Evolutionary conservation across 176 grass and related monocot genomes (phyloP).

Genomic region (Tuctoria greenei): DNA sequence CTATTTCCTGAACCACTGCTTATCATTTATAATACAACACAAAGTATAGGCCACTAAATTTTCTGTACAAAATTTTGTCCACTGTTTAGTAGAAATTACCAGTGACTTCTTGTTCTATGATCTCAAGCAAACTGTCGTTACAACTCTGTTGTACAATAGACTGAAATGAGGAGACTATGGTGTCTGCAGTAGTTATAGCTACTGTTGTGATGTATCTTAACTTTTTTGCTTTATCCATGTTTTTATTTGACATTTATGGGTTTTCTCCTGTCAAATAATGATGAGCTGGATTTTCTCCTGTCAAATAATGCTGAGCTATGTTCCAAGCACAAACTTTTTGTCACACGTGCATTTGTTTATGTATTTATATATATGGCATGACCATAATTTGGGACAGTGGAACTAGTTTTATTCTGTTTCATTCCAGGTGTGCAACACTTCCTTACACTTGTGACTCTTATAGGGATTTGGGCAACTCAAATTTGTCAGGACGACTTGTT

Average conservation of each 20-base stretch:
- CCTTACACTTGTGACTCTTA: constrained; percentile 14
- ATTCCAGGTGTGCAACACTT: neutral
- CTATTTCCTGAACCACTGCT: neutral
- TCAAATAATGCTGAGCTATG: neutral
- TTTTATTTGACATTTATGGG: neutral
- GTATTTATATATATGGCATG: neutral
- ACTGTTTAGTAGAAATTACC: neutral
- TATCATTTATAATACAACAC: constrained; percentile 1
- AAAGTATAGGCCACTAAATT: neutral
- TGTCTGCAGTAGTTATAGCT: neutral
- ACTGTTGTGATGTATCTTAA: neutral
- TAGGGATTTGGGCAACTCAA: constrained; percentile 81
- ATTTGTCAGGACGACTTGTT: constrained; percentile 72
- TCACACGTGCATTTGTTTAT: neutral
- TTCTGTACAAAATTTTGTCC: too few species aligned
- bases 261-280: neutral
- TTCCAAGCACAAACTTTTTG: neutral
- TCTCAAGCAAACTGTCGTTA: neutral
- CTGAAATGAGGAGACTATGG: neutral
- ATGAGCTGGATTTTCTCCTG: neutral
- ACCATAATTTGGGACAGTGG: too few species aligned
- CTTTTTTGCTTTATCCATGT: neutral
- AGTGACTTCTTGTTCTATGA: neutral
- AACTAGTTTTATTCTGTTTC: neutral
- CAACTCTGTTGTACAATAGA: neutral